A percentile compares a stretch with the other conserved stretches of the same genome.
Evolutionary conservation across 1,284 basidiomycete genomes (phyloP).

Genomic region (Violaceomyces palustris): DNA sequence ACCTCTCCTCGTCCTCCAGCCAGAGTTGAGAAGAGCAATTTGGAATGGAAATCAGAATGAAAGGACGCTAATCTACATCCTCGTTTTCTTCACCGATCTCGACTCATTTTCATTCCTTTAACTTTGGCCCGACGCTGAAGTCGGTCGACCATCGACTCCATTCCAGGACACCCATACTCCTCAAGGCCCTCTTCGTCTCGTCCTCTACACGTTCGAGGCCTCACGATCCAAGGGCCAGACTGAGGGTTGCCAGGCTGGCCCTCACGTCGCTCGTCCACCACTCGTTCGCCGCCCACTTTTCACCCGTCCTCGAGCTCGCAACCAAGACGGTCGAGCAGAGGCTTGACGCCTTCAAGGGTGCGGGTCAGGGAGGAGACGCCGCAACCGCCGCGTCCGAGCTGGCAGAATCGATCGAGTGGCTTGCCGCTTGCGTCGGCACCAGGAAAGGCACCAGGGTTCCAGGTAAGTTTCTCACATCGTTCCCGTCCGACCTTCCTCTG

Average conservation of each 20-base stretch:
- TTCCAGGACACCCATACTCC: constrained; percentile 19
- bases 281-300: constrained; percentile 29
- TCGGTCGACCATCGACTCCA: constrained; percentile 42
- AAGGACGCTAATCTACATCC: too few relatives aligned
- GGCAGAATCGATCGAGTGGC: constrained; percentile 25
- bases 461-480: too few relatives aligned
- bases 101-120: too few relatives aligned
- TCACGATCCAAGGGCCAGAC: constrained; percentile 13
- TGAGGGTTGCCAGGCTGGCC: constrained; percentile 28
- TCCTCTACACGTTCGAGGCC: too few relatives aligned
- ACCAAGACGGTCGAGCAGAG: constrained; percentile 14
- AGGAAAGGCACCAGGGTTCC: constrained; percentile 45
- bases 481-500: background rate
- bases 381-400: constrained; percentile 7
- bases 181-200: constrained; percentile 20
- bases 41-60: too few relatives aligned
- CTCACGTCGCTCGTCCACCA: constrained; percentile 47
- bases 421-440: constrained; percentile 35
- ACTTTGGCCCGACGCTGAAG: too few relatives aligned
- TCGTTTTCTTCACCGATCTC: too few relatives aligned
- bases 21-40: too few relatives aligned
- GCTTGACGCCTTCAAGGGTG: background rate
- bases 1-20: too few relatives aligned
- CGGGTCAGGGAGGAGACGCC: background rate
- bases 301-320: constrained; percentile 27